Evolutionary conservation across 768 basidiomycete species (phyloP).

Genomic region (Lactifluus subvellereus): DNA sequence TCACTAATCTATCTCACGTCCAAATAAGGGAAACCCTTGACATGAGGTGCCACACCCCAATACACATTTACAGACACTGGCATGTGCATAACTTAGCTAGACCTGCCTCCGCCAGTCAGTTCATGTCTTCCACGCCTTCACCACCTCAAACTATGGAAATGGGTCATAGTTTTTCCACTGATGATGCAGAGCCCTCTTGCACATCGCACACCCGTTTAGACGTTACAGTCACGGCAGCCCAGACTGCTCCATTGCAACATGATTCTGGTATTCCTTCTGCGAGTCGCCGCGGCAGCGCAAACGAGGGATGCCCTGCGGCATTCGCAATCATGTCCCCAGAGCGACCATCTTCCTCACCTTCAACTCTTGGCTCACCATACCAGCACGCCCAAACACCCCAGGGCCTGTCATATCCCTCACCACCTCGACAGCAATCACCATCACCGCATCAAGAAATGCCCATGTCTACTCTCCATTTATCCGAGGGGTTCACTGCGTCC

Average conservation of each 20-base stretch:
- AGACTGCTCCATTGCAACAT: slow-evolving; percentile 53
- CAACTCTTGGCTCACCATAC: slow-evolving; percentile 19
- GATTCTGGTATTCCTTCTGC: slow-evolving; percentile 22
- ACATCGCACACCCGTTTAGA: slow-evolving; percentile 25
- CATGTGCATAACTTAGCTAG: no score
- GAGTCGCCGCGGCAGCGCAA: slow-evolving; percentile 6
- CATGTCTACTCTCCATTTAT: slow-evolving; percentile 14
- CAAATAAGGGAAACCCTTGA: no score
- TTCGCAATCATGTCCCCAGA: slow-evolving; percentile 33
- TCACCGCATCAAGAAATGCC: slow-evolving; percentile 20
- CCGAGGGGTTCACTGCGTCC: neutral
- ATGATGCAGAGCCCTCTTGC: slow-evolving; percentile 33
- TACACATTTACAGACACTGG: neutral
- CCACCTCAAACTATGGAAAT: slow-evolving; percentile 43
- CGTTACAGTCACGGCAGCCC: slow-evolving; percentile 56
- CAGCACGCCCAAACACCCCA: slow-evolving; percentile 6
- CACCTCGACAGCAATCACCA: slow-evolving; percentile 15
- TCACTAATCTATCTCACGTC: no score
- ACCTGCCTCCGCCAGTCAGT: no score
- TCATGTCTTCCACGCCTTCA: slow-evolving; percentile 39
- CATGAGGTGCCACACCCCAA: neutral
- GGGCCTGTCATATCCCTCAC: slow-evolving; percentile 7
- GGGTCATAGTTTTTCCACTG: slow-evolving; percentile 37
- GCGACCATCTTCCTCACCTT: slow-evolving; percentile 33
- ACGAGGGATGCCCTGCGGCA: slow-evolving; percentile 31